Conservation (phyloP, 495 filamentous ascomycete genomes). For the Cetradonia linearis region DNA sequence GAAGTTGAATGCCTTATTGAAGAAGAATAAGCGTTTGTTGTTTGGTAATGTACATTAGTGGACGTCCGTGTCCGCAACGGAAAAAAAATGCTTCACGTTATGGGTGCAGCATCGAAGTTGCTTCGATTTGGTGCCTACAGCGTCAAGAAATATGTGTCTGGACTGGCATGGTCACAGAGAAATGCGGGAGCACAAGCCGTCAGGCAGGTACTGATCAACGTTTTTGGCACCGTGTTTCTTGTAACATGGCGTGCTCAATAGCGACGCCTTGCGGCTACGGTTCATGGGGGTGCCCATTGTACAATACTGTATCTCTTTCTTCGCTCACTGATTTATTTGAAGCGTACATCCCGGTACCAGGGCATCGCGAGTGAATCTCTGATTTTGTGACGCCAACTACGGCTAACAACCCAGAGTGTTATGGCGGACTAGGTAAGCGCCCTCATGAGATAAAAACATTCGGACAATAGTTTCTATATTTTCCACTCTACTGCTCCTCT, state of each 20-base stretch:
- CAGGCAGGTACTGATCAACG: not conserved
- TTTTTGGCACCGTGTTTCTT: not conserved
- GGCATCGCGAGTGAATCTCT: not conserved
- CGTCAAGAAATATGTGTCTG: not conserved
- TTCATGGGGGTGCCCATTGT: not conserved
- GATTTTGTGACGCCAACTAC: too few species aligned
- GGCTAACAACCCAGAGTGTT: too few species aligned
- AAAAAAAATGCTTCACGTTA: too few species aligned
- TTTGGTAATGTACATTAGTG: slow-evolving; percentile 11
- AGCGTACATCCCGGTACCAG: not conserved
- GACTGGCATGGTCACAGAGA: not conserved
- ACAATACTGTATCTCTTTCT: not conserved
- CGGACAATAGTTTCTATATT: too few species aligned
- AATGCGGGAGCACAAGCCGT: not conserved
- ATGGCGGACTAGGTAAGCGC: too few species aligned
- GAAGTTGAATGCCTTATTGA: slow-evolving; percentile 40
- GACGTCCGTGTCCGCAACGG: too few species aligned
- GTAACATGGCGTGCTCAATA: not conserved
- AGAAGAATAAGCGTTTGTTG: slow-evolving; percentile 32
- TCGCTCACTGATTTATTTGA: not conserved
- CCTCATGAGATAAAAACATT: too few species aligned
- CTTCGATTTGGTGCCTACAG: not conserved
- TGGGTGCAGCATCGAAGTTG: not conserved
- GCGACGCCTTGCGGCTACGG: not conserved
- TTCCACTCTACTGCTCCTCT: too few species aligned